phyloP scores from a whole-genome alignment of 805 yeast species.

The Groenewaldozyma salmanticensis region DNA sequence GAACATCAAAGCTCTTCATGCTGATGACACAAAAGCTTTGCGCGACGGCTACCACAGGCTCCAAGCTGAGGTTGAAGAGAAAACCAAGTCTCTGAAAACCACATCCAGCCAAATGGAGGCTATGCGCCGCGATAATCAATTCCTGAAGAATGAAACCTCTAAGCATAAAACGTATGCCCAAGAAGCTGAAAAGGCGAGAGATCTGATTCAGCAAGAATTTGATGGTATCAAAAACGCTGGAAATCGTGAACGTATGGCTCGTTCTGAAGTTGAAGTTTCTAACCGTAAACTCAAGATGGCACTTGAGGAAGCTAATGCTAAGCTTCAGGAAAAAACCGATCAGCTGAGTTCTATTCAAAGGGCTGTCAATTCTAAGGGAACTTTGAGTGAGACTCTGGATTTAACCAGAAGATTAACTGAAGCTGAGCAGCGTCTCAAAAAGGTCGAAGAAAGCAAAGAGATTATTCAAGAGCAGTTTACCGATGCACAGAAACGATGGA shows the following conservation, averaged over 20 bases:
- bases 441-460: constrained; percentile 16
- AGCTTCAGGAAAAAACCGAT: constrained; percentile 14
- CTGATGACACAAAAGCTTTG: background rate
- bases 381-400: constrained; percentile 29
- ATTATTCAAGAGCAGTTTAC: constrained; percentile 18
- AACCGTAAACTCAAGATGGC: constrained; percentile 16
- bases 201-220: constrained; percentile 15
- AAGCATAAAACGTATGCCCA: constrained; percentile 17
- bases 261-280: constrained; percentile 19
- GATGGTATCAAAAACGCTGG: constrained; percentile 11
- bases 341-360: constrained; percentile 16
- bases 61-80: background rate
- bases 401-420: constrained; percentile 22
- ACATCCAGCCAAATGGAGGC: background rate
- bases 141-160: background rate
- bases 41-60: background rate
- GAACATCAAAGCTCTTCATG: background rate
- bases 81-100: background rate
- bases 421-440: constrained; percentile 22
- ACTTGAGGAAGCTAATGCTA: constrained; percentile 13
- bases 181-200: constrained; percentile 14
- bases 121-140: background rate
- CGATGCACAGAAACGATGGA: constrained; percentile 21
- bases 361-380: constrained; percentile 14
- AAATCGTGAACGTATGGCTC: constrained; percentile 15